These are phyloP conservation scores for Coemansia sp. DNA, from an alignment of 192 early-diverging fungal genomes.

Conservation along the genomic window DNA sequence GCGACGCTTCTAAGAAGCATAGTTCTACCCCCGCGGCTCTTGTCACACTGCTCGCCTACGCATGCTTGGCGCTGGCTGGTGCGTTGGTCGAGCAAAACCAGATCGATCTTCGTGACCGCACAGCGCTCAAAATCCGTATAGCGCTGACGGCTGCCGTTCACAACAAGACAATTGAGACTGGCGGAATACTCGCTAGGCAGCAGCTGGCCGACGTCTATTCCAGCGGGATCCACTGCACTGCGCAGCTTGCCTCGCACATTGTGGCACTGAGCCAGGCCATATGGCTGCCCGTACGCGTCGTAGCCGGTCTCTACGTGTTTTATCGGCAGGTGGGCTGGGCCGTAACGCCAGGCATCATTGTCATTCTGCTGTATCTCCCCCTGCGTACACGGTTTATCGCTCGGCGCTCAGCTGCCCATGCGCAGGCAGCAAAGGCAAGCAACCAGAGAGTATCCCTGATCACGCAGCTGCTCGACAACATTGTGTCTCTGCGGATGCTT, in stretches of 20 bases:
- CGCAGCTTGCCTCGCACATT: conserved; percentile 14
- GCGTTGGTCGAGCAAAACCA: conserved; percentile 36
- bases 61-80: neutral
- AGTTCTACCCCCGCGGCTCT: neutral
- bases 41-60: conserved; percentile 4
- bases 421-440: neutral
- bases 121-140: conserved; percentile 18
- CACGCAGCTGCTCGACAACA: conserved; percentile 20
- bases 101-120: conserved; percentile 32
- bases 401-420: neutral
- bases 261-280: conserved; percentile 11
- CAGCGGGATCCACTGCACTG: conserved; percentile 18
- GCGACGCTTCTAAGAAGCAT: neutral
- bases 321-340: conserved; percentile 45
- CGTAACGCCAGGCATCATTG: conserved; percentile 16
- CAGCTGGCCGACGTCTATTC: conserved; percentile 21
- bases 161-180: neutral
- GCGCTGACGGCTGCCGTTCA: conserved; percentile 25
- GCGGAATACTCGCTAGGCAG: neutral
- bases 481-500: conserved; percentile 33
- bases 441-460: conserved; percentile 9
- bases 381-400: conserved; percentile 20
- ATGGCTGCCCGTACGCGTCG: conserved; percentile 31
- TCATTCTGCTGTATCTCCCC: conserved; percentile 24
- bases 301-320: conserved; percentile 22